Evolutionary conservation across 1,284 basidiomycete genomes (phyloP), one percentile per base, ranked within the genome.

Genomic region (Sporisorium exsertum): DNA sequence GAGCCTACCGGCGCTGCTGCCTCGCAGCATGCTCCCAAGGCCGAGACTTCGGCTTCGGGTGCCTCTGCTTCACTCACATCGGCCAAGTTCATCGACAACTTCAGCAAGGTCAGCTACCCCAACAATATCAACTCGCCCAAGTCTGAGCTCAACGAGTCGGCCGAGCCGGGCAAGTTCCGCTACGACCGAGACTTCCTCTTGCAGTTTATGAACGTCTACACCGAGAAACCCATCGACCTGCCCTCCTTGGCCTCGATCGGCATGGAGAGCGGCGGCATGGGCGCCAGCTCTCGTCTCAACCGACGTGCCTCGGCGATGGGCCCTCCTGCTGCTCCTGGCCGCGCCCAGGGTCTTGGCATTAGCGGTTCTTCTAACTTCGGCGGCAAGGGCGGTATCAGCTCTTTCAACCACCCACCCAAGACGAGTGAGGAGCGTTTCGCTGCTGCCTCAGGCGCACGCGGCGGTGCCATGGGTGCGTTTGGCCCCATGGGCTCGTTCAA

Each of bases 151-250:
- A 98, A 97, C 86, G 88, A 90, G 66, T 90, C 92, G 68, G 92
- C 92, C 18, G 84, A 87, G 67, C 92, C 92, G 81, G 94, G 95
- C 81, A 96, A 95, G 87, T 97, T 94, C 89, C 91, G 95, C 81
- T 99, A 99, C 86, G 95, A 98, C 87, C 94, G 96, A 54, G 94
- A 96, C 49, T 99, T 99, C 90, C 89, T 99, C 33, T 87, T 99
- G 74, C 97, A 99, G 85, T 99, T 99, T 88, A 97, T 97, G 94
- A 88, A 88, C 43, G 88, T 97, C 63, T 99, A 95, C 89, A 93
- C 92, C 86, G 95, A 97, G 87, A 96, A 95, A 87, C 96, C 97
- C 0, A 93, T 92, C 64, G 90, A 90, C 62, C 90, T 98, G 27
- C 94, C 95, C 37, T 90, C 93, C 71, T 89, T 98, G 53, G 94